A percentile compares a stretch with the other conserved stretches of the same genome.
These are phyloP conservation scores for Aspergillus sclerotioniger DNA, from an alignment of 495 filamentous ascomycete species.

Conservation along the genomic window DNA sequence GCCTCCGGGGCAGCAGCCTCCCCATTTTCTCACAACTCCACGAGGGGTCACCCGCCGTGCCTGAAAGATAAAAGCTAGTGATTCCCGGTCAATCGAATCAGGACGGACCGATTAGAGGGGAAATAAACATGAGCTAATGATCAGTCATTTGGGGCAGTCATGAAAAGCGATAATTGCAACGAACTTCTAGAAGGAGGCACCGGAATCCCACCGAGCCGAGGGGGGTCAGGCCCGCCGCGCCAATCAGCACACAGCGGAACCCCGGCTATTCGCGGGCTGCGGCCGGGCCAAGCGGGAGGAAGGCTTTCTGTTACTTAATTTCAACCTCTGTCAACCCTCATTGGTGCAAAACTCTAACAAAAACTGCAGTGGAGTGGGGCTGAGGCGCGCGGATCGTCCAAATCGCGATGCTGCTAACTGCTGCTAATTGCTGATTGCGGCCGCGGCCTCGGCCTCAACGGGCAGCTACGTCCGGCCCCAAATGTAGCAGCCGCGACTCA, in stretches of 20 bases:
- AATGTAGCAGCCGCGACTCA: neutral
- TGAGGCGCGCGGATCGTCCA: neutral
- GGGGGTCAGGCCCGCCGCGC: neutral
- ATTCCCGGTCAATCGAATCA: no score
- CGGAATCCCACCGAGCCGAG: slow-evolving; percentile 3
- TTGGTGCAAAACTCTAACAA: neutral
- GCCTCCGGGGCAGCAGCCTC: no score
- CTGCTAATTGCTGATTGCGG: neutral
- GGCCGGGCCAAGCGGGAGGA: neutral
- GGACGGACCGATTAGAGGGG: neutral
- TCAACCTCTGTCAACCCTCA: neutral
- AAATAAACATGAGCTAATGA: neutral
- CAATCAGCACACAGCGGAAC: neutral
- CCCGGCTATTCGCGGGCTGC: neutral
- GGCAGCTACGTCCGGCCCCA: neutral
- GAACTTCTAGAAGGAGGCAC: slow-evolving; percentile 1
- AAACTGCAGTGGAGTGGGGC: neutral
- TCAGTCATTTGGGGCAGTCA: slow-evolving; percentile 1
- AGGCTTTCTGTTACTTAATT: slow-evolving; percentile 4
- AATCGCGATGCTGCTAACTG: no score
- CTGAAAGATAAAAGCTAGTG: no score
- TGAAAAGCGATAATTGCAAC: neutral
- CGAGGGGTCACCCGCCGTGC: no score
- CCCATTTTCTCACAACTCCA: no score
- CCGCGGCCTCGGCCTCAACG: neutral